Evolutionary conservation across 352 stramenopile species (phyloP).

Genomic region (Aphanomyces euteiches): DNA sequence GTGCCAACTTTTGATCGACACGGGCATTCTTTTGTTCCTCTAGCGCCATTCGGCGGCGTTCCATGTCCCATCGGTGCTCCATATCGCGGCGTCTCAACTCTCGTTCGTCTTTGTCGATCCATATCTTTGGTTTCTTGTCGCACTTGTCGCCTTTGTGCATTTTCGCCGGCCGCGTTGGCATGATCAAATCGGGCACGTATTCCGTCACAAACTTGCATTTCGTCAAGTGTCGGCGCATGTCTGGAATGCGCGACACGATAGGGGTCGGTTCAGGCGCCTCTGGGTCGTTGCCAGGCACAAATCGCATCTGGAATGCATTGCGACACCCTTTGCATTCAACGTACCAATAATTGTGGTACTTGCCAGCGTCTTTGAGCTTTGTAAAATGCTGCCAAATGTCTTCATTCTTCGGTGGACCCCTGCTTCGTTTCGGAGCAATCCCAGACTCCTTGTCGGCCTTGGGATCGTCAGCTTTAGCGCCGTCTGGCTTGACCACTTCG

Average conservation of each 20-base stretch:
- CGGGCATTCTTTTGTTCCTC: constrained; percentile 17
- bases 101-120: neutral
- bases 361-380: constrained; percentile 26
- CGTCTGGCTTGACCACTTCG: neutral
- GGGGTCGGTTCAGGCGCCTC: constrained; percentile 15
- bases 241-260: constrained; percentile 26
- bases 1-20: constrained; percentile 13
- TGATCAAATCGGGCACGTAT: neutral
- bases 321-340: constrained; percentile 30
- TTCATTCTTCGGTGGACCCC: constrained; percentile 26
- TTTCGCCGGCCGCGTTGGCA: neutral
- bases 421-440: constrained; percentile 14
- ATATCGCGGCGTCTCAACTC: constrained; percentile 11
- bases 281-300: neutral
- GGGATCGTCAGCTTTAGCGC: neutral
- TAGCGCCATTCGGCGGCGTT: constrained; percentile 10
- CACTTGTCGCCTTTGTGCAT: neutral
- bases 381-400: constrained; percentile 30
- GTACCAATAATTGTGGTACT: constrained; percentile 32
- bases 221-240: constrained; percentile 25
- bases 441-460: neutral
- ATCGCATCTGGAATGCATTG: neutral
- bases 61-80: constrained; percentile 22
- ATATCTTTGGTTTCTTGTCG: neutral
- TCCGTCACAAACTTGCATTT: constrained; percentile 21